A percentile compares a stretch with the other conserved stretches of the same genome.
Evolutionary conservation across 306 rosid species (phyloP).

Genomic region (Styphnolobium japonicum): DNA sequence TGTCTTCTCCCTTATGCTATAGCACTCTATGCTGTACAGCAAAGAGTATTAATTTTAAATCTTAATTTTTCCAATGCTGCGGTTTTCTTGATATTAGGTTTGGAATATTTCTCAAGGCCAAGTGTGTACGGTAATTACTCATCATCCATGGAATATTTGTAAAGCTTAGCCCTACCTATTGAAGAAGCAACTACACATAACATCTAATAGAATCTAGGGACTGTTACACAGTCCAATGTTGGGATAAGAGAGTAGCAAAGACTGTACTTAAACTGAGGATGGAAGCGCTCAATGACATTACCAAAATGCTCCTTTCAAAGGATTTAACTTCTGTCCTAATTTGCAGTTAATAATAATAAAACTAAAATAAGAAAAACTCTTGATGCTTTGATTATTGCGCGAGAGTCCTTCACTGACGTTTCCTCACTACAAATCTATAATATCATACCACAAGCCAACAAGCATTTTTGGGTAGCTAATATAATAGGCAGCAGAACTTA

Average conservation of each 20-base stretch:
- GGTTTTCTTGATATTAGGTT: neutral
- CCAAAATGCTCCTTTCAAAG: neutral
- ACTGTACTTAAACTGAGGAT: neutral
- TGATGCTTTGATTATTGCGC: neutral
- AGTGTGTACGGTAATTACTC: neutral
- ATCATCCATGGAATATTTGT: too few relatives aligned
- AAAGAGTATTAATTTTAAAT: too few relatives aligned
- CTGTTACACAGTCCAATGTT: too few relatives aligned
- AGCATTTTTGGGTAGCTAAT: conserved; percentile 3
- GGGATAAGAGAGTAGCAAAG: neutral
- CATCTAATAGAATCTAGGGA: neutral
- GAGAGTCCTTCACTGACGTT: neutral
- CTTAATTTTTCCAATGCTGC: neutral
- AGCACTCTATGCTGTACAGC: neutral
- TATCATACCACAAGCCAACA: conserved; percentile 17
- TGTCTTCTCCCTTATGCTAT: neutral
- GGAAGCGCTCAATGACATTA: neutral
- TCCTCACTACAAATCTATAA: neutral
- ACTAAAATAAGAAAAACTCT: neutral
- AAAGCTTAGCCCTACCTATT: too few relatives aligned
- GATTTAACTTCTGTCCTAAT: neutral
- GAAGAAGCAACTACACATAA: neutral
- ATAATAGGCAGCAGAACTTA: neutral
- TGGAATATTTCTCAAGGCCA: neutral
- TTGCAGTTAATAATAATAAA: neutral